Evolutionary conservation across 2,329 filamentous ascomycete species (phyloP).

Genomic region (Chrysoporthe deuterocubensis): DNA sequence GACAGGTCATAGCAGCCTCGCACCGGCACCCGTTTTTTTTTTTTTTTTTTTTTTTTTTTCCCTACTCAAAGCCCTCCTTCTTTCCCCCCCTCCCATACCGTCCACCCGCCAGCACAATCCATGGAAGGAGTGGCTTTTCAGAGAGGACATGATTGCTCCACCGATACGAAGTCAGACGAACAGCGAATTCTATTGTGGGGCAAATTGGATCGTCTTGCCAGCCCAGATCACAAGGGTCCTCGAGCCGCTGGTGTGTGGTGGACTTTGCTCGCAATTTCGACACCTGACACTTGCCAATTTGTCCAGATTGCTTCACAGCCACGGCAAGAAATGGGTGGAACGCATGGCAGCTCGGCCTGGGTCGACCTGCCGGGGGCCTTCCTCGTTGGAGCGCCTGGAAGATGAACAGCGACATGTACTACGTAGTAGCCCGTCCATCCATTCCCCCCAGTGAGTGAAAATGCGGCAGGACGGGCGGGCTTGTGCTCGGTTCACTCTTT

Average conservation of each 20-base stretch:
- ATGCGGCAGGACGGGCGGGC: constrained; percentile 11
- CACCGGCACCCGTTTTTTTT: not conserved
- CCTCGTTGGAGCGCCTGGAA: constrained; percentile 11
- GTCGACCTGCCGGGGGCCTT: constrained; percentile 9
- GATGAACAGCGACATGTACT: not conserved
- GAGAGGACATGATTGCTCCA: not conserved
- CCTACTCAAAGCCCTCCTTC: not conserved
- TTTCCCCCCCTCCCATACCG: not conserved
- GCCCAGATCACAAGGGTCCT: not conserved
- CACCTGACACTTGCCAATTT: constrained; percentile 21
- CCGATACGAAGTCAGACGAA: constrained; percentile 10
- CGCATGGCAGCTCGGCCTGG: constrained; percentile 3
- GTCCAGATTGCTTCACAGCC: constrained; percentile 26
- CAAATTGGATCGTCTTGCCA: not conserved
- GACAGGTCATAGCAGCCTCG: not conserved
- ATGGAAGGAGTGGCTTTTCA: not conserved
- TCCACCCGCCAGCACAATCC: not conserved
- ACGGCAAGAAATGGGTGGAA: constrained; percentile 21
- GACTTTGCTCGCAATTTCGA: constrained; percentile 25
- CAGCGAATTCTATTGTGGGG: constrained; percentile 7
- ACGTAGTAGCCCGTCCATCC: not conserved
- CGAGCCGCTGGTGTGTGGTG: constrained; percentile 1
- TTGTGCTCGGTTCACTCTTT: not conserved
- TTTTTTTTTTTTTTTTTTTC: not conserved
- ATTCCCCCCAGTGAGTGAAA: not conserved